phyloP scores from a whole-genome alignment of 345 rosid species.

The Aegle marmelos region DNA sequence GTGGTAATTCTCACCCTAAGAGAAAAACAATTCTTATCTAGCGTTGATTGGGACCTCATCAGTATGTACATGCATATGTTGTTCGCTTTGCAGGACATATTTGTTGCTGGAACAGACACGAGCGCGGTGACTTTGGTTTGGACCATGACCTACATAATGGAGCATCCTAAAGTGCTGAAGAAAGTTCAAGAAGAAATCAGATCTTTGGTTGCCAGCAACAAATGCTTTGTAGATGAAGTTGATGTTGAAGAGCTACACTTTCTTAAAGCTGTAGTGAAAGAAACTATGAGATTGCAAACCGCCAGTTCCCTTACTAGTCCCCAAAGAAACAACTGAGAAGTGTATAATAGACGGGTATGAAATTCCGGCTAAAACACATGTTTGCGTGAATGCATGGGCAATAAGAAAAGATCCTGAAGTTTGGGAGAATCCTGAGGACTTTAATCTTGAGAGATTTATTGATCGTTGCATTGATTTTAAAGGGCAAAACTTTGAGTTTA shows the following conservation, averaged over 20 bases:
- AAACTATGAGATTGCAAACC: conserved; percentile 29
- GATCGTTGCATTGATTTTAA: conserved; percentile 15
- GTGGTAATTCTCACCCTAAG: no score
- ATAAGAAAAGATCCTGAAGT: conserved; percentile 21
- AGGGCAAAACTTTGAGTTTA: conserved; percentile 24
- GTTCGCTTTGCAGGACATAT: conserved; percentile 20
- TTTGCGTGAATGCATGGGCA: conserved; percentile 32
- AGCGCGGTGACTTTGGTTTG: conserved; percentile 23
- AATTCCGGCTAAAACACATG: not conserved
- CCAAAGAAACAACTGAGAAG: not conserved
- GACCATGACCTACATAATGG: conserved; percentile 40
- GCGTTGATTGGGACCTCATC: no score
- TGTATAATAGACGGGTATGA: not conserved
- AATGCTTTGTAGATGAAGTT: conserved; percentile 32
- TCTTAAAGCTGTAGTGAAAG: conserved; percentile 44
- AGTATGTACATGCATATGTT: no score
- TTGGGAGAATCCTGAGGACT: conserved; percentile 3
- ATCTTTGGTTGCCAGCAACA: conserved; percentile 8
- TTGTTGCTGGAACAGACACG: conserved; percentile 34
- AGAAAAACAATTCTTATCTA: no score
- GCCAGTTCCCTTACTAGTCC: conserved; percentile 13
- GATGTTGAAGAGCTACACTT: conserved; percentile 24
- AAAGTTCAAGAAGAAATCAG: conserved; percentile 35
- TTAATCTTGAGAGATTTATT: conserved; percentile 1
- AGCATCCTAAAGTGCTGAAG: conserved; percentile 28